Conservation (phyloP, 257 asterid species). For the Solanum bukasovii region DNA sequence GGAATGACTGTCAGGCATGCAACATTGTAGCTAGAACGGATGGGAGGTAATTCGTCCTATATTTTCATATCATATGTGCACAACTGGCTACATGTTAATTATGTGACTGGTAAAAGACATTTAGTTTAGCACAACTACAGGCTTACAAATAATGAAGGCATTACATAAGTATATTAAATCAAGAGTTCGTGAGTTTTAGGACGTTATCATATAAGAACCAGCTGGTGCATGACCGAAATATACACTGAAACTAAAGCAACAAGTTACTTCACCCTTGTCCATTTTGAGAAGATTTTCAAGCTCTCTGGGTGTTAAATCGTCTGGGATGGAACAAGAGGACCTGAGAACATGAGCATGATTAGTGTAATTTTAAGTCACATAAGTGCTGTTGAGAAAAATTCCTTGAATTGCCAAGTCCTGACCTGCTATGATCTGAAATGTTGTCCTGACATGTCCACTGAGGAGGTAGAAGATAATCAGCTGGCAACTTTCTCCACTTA, state of each 20-base stretch:
- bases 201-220: neutral
- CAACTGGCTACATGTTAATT: neutral
- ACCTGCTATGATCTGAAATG: slow-evolving; percentile 47
- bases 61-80: neutral
- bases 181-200: neutral
- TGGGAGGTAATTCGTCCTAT: neutral
- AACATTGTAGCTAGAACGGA: neutral
- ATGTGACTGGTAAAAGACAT: neutral
- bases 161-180: neutral
- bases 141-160: neutral
- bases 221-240: neutral
- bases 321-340: slow-evolving; percentile 68
- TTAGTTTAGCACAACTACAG: neutral
- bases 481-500: slow-evolving; percentile 73
- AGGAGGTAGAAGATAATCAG: slow-evolving; percentile 73
- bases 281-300: slow-evolving; percentile 68
- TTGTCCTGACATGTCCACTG: slow-evolving; percentile 83
- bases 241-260: neutral
- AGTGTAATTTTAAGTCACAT: slow-evolving; percentile 2
- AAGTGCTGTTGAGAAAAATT: neutral
- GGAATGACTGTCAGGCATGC: neutral
- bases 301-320: slow-evolving; percentile 56
- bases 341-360: slow-evolving; percentile 27
- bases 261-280: slow-evolving; percentile 46
- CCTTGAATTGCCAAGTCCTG: neutral